Evolutionary conservation across 2,329 filamentous ascomycete species (phyloP), one percentile per base, ranked within the genome.

Genomic region (Graphium sp.): DNA sequence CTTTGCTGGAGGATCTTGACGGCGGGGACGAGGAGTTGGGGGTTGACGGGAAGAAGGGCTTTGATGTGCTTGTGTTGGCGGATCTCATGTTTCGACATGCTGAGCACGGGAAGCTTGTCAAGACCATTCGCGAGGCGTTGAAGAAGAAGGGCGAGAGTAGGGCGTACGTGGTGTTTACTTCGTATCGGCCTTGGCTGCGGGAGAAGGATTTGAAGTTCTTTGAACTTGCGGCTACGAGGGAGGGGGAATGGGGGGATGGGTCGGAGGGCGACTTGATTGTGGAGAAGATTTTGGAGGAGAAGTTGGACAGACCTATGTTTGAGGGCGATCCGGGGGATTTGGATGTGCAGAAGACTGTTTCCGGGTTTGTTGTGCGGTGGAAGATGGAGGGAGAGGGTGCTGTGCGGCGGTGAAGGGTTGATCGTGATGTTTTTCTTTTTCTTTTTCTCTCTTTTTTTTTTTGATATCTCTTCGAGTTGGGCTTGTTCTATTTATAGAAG

Each of bases 41-140:
- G n/a, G n/a, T n/a, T n/a, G 34, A 37, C 12, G 38, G 36, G 23
- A 39, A 36, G 15, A 31, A 36, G 15, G 58, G 56, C 1, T 94
- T 91, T 44, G 83, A 94, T 47, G 60, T 91, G 5, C 50, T 94
- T 16, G 75, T 95, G 32, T 63, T 94, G 24, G 84, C 85, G 4
- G 87, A 94, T 48, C 62, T 94, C 28, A 63, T 94, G 4, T 95
- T 94, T 56, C 81, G 89, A 34, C 84, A 94, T 48, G 78, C 74
- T 5, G 84, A 93, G 55, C 87, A 94, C 45, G 58, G 53, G 2
- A 83, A 81, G 42, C 60, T 94, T 34, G 60, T 91, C 37, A 62
- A 66, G 37, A 83, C 77, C 4, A 67, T 94, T 34, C 58, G 66
- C 41, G 47, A 65, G 43, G 80, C 77, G 11, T 51, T 94, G 41